Conservation (phyloP, 2,329 filamentous ascomycete species). For the Purpureocillium lavendulum region DNA sequence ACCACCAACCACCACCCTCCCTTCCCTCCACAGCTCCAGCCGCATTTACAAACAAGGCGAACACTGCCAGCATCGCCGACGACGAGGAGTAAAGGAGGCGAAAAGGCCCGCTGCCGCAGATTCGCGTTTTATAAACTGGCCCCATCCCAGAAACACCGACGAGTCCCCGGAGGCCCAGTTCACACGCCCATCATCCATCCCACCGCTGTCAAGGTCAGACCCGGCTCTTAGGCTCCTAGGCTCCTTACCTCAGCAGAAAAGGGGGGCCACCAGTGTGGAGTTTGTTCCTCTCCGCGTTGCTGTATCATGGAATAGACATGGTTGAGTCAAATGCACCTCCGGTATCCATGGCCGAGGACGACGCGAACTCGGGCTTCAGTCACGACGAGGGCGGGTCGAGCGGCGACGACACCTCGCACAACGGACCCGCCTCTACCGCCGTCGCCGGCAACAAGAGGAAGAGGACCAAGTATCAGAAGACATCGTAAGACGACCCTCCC, state of each 20-base stretch:
- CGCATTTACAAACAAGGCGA: too few relatives aligned
- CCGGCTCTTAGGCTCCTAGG: neutral
- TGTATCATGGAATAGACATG: constrained; percentile 6
- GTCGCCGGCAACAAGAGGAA: constrained; percentile 27
- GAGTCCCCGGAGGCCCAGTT: too few relatives aligned
- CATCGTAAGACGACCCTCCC: constrained; percentile 25
- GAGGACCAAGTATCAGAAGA: constrained; percentile 31
- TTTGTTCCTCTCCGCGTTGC: neutral
- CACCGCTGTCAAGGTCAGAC: neutral
- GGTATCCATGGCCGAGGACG: constrained; percentile 24
- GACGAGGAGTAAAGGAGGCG: too few relatives aligned
- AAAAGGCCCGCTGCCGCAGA: too few relatives aligned
- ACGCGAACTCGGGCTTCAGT: constrained; percentile 25
- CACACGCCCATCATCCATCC: neutral
- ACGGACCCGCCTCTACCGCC: constrained; percentile 12
- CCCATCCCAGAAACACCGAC: too few relatives aligned
- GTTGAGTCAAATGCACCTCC: constrained; percentile 8
- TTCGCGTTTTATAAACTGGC: too few relatives aligned
- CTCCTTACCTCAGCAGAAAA: neutral
- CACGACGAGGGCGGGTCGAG: constrained; percentile 28
- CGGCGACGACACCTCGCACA: constrained; percentile 23
- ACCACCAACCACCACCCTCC: too few relatives aligned
- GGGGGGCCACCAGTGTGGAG: constrained; percentile 3
- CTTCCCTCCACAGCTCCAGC: too few relatives aligned
- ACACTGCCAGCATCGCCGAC: too few relatives aligned